Evolutionary conservation across 768 basidiomycete genomes (phyloP).

Genomic region (Pisolithus sp.): DNA sequence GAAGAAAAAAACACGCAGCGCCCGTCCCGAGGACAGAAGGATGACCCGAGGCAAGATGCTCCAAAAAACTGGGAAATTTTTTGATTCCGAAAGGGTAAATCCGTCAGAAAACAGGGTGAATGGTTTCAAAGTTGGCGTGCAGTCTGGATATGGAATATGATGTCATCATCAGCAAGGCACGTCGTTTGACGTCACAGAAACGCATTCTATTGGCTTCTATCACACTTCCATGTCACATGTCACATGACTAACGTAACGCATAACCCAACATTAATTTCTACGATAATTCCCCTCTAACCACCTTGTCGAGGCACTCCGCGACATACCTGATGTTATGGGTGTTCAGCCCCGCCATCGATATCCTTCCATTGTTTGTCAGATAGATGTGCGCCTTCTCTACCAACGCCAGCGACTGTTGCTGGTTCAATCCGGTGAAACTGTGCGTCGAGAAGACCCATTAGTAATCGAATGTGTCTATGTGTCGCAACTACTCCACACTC

Average conservation of each 20-base stretch:
- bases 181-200: conserved; percentile 20
- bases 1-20: background rate
- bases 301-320: conserved; percentile 63
- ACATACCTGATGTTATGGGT: conserved; percentile 70
- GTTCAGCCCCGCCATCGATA: conserved; percentile 94
- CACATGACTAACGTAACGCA: background rate
- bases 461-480: conserved; percentile 1
- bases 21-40: background rate
- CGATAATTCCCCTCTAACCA: conserved; percentile 44
- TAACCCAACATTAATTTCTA: conserved; percentile 7
- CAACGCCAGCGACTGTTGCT: conserved; percentile 59
- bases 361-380: conserved; percentile 80
- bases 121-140: background rate
- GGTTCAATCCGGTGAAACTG: conserved; percentile 80
- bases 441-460: conserved; percentile 6
- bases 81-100: conserved; percentile 1
- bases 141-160: conserved; percentile 24
- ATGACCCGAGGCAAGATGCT: background rate
- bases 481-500: conserved; percentile 12
- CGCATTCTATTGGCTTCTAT: conserved; percentile 9
- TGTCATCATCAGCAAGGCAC: conserved; percentile 23
- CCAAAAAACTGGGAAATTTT: background rate
- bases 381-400: conserved; percentile 75
- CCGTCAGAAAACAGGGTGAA: background rate
- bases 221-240: conserved; percentile 3